Percentiles rank a stretch among this genome's conserved stretches.
These are phyloP conservation scores for Casuarina equisetifolia DNA, from an alignment of 306 rosid species.

Conservation along the genomic window DNA sequence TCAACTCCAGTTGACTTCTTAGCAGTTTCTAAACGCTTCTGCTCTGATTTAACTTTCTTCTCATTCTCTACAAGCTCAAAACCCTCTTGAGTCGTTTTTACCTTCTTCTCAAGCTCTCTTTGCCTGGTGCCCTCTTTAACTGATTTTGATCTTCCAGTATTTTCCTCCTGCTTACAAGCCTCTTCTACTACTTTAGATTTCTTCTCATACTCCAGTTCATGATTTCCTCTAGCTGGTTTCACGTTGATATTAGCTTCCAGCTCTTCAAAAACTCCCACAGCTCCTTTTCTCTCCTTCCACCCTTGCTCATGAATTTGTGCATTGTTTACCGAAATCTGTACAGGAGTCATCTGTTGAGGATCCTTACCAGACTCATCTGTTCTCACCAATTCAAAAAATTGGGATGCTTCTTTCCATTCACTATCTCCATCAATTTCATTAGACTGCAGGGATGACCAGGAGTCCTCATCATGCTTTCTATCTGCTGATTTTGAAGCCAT, in stretches of 20 bases:
- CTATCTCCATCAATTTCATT: constrained; percentile 48
- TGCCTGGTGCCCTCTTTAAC: constrained; percentile 37
- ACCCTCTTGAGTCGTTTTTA: constrained; percentile 34
- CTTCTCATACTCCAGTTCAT: constrained; percentile 37
- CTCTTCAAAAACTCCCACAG: constrained; percentile 33
- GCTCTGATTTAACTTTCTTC: constrained; percentile 31
- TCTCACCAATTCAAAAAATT: constrained; percentile 81
- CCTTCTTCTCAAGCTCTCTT: constrained; percentile 45
- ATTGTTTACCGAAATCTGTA: constrained; percentile 40
- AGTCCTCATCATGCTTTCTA: constrained; percentile 42
- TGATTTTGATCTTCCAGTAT: constrained; percentile 39
- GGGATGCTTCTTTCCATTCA: constrained; percentile 76
- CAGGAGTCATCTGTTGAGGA: constrained; percentile 39
- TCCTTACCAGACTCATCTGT: constrained; percentile 50
- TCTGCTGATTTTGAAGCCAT: constrained; percentile 27
- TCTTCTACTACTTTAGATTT: constrained; percentile 39
- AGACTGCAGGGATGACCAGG: constrained; percentile 53
- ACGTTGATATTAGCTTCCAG: constrained; percentile 30
- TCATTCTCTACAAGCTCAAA: constrained; percentile 38
- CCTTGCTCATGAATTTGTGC: constrained; percentile 30
- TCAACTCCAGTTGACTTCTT: constrained; percentile 31
- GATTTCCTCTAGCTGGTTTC: constrained; percentile 31
- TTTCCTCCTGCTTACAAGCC: constrained; percentile 38
- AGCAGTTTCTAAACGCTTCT: constrained; percentile 35
- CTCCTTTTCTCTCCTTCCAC: constrained; percentile 36